These are phyloP conservation scores for Gossypium lobatum DNA, from an alignment of 441 rosid species.

Conservation along the genomic window DNA sequence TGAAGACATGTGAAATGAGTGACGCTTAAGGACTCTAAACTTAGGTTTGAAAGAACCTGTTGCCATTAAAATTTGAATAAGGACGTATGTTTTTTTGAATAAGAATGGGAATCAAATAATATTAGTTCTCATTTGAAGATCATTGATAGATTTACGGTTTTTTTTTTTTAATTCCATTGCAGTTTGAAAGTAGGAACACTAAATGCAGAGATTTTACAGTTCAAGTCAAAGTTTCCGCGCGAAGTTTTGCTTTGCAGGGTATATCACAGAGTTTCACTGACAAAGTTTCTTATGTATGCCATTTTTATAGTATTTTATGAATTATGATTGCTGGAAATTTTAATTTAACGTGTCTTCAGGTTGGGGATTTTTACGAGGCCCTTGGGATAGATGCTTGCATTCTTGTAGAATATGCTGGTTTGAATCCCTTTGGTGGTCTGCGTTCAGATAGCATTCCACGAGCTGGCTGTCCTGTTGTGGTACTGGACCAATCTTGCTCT, in stretches of 20 bases:
- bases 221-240: conserved; percentile 90
- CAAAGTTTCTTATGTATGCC: background rate
- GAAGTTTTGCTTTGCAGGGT: conserved; percentile 98
- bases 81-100: background rate
- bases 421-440: conserved; percentile 95
- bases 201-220: conserved; percentile 84
- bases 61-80: background rate
- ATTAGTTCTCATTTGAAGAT: background rate
- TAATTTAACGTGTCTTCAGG: conserved; percentile 38
- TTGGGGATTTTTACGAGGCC: conserved; percentile 96
- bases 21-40: background rate
- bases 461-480: conserved; percentile 99
- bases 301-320: conserved; percentile 9
- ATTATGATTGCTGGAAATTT: conserved; percentile 8
- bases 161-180: conserved; percentile 21
- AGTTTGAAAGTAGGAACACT: conserved; percentile 92
- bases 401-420: conserved; percentile 95
- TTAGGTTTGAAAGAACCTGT: background rate
- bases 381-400: conserved; percentile 96
- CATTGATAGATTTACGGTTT: background rate
- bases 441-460: conserved; percentile 84
- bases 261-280: conserved; percentile 24
- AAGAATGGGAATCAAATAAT: background rate
- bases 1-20: background rate
- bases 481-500: conserved; percentile 24